These are phyloP conservation scores for Picea abies DNA, from an alignment of 83 land plant species.

Conservation along the genomic window DNA sequence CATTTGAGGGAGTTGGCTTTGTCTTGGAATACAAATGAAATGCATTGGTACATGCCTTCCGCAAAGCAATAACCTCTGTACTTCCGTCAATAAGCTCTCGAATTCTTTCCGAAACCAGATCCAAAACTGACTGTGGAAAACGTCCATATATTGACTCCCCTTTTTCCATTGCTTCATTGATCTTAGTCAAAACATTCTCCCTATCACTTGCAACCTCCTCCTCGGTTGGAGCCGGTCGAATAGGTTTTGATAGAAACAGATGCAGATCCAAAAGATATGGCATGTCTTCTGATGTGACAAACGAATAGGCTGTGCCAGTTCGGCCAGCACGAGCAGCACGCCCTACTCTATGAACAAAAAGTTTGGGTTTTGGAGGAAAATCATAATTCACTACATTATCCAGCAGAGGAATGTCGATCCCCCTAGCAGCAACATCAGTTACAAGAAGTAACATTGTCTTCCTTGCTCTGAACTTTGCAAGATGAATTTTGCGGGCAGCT, in stretches of 20 bases:
- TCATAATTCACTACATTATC: constrained; percentile 98
- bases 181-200: constrained; percentile 45
- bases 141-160: too few species aligned
- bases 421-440: constrained; percentile 98
- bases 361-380: constrained; percentile 97
- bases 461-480: constrained; percentile 89
- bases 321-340: constrained; percentile 99
- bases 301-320: constrained; percentile 90
- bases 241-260: constrained; percentile 90
- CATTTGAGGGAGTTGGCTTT: too few species aligned
- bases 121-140: constrained; percentile 73
- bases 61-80: constrained; percentile 65
- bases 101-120: constrained; percentile 75
- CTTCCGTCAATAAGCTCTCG: constrained; percentile 59
- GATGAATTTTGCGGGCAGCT: constrained; percentile 94
- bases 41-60: constrained; percentile 74
- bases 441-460: constrained; percentile 92
- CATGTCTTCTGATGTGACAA: constrained; percentile 90
- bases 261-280: constrained; percentile 92
- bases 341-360: constrained; percentile 97
- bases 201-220: constrained; percentile 68
- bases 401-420: constrained; percentile 94
- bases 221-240: constrained; percentile 87
- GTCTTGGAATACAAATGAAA: constrained; percentile 77
- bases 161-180: constrained; percentile 61